Evolutionary conservation across 371 early-diverging fungal genomes (phyloP).

Genomic region (Choanephora cucurbitarum): DNA sequence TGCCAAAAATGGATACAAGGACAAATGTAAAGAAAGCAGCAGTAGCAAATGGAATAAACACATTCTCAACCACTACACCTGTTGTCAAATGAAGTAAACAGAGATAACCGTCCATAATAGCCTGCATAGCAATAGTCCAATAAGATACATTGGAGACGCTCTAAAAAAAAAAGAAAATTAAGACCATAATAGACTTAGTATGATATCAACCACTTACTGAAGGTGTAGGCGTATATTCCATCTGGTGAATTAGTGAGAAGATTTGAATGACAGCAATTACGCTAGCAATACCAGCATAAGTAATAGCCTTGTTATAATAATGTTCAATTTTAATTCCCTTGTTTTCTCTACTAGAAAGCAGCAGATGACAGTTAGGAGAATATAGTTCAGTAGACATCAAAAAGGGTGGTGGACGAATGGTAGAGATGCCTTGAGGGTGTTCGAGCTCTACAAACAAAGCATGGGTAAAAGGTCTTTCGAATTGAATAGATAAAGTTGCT

Average conservation of each 20-base stretch:
- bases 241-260: constrained; percentile 65
- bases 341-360: constrained; percentile 38
- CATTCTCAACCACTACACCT: constrained; percentile 55
- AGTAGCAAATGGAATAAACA: constrained; percentile 68
- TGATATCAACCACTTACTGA: too few species aligned
- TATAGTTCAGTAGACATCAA: constrained; percentile 54
- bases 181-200: constrained; percentile 29
- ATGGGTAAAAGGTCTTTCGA: too few species aligned
- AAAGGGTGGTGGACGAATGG: constrained; percentile 53
- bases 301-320: constrained; percentile 56
- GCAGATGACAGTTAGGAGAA: constrained; percentile 59
- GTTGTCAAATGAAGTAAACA: constrained; percentile 68
- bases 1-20: constrained; percentile 70
- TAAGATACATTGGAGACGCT: constrained; percentile 78
- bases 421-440: constrained; percentile 58
- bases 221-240: constrained; percentile 76
- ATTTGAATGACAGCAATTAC: constrained; percentile 58
- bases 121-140: constrained; percentile 71
- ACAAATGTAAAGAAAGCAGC: constrained; percentile 72
- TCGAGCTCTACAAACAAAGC: constrained; percentile 49
- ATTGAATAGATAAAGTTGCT: neutral
- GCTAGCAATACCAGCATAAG: constrained; percentile 60
- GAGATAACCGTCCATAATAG: constrained; percentile 70
- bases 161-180: constrained; percentile 9
- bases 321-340: constrained; percentile 58